Conservation (phyloP, 2,329 filamentous ascomycete species). For the Ceratocystis papillata region DNA sequence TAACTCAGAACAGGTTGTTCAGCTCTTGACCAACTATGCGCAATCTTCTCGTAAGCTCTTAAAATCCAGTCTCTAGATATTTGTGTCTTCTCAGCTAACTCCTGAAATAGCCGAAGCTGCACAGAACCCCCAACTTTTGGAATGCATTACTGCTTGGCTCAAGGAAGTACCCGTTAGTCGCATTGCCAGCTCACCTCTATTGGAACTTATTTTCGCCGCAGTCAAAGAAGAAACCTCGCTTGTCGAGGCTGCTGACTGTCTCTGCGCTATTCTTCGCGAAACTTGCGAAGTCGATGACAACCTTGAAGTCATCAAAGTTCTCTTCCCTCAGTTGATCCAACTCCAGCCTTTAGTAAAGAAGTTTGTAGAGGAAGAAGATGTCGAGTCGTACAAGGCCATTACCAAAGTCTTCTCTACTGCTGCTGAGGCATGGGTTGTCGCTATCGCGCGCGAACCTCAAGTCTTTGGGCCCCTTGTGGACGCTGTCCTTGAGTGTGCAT, state of each 20-base stretch:
- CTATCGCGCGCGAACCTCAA: conserved; percentile 71
- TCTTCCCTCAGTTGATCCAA: conserved; percentile 71
- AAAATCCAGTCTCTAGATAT: not conserved
- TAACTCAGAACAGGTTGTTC: conserved; percentile 79
- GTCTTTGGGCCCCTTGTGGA: conserved; percentile 82
- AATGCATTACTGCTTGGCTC: conserved; percentile 95
- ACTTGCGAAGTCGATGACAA: conserved; percentile 90
- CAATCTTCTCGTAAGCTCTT: conserved; percentile 68
- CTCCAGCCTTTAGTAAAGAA: conserved; percentile 66
- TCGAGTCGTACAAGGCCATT: conserved; percentile 74
- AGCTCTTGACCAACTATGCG: conserved; percentile 78
- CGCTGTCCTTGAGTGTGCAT: conserved; percentile 80
- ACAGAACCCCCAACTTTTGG: conserved; percentile 79
- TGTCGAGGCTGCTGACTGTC: conserved; percentile 79
- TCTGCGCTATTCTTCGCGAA: conserved; percentile 84
- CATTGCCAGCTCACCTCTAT: conserved; percentile 73
- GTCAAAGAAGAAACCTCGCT: conserved; percentile 67
- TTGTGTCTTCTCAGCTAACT: not conserved
- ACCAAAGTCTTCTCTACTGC: conserved; percentile 88
- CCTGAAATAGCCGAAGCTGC: conserved; percentile 54
- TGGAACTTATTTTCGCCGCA: conserved; percentile 70
- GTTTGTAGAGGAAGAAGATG: conserved; percentile 68
- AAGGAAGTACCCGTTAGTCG: conserved; percentile 77
- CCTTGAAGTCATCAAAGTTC: conserved; percentile 63
- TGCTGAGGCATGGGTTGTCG: conserved; percentile 85